Percentiles rank a stretch among this genome's conserved stretches.
phyloP scores from a whole-genome alignment of 371 early-diverging fungal species.

The Zychaea mexicana region DNA sequence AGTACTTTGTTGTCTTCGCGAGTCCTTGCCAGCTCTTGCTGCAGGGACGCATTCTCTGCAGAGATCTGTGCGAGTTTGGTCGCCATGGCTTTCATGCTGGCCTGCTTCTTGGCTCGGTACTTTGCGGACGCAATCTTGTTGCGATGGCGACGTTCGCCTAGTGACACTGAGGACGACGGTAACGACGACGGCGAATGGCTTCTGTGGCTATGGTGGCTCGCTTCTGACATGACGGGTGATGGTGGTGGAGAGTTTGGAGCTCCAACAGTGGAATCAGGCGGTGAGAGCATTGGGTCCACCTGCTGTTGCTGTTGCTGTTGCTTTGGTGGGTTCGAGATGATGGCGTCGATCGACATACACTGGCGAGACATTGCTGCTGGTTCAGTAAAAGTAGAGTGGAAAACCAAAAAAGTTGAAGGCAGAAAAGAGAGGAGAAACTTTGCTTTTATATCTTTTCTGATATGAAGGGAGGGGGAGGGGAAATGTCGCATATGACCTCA shows the following conservation, averaged over 20 bases:
- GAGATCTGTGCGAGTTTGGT: constrained; percentile 32
- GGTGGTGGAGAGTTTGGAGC: constrained; percentile 8
- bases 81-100: constrained; percentile 46
- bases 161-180: constrained; percentile 8
- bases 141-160: constrained; percentile 46
- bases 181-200: neutral
- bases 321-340: neutral
- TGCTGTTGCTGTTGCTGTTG: neutral
- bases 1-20: constrained; percentile 41
- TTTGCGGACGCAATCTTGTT: constrained; percentile 59
- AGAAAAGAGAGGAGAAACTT: neutral
- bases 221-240: constrained; percentile 2
- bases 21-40: constrained; percentile 34
- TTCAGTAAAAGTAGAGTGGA: too few species aligned
- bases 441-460: too few species aligned
- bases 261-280: constrained; percentile 3
- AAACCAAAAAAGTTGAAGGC: neutral
- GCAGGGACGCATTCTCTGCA: constrained; percentile 37
- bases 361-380: constrained; percentile 1
- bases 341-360: constrained; percentile 12
- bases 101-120: constrained; percentile 56
- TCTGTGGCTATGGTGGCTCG: neutral
- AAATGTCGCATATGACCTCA: too few species aligned
- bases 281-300: neutral
- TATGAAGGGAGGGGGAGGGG: too few species aligned